Percentiles rank a stretch among this genome's conserved stretches.
phyloP scores from a whole-genome alignment of 768 basidiomycete species.

The Cystofilobasidium capitatum region DNA sequence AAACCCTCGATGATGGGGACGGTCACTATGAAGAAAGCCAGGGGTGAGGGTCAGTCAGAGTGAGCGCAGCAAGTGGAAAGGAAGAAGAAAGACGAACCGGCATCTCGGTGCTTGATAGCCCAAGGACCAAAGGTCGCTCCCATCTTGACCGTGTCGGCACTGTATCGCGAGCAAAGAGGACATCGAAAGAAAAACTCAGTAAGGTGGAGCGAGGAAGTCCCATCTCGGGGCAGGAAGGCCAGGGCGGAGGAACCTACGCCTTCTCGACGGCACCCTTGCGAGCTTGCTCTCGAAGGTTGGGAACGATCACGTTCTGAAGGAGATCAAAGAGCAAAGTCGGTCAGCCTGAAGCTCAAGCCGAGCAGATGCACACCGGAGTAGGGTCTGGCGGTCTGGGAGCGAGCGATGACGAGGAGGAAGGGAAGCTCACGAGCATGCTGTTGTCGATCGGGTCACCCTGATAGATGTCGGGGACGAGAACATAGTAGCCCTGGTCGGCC shows the following conservation, averaged over 20 bases:
- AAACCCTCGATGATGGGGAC: slow-evolving; percentile 38
- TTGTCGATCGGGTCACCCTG: slow-evolving; percentile 21
- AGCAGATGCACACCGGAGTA: background rate
- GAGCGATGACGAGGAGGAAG: background rate
- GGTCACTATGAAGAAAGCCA: slow-evolving; percentile 26
- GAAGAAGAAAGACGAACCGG: slow-evolving; percentile 28
- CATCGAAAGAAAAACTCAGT: background rate
- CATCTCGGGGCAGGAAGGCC: background rate
- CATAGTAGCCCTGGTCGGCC: slow-evolving; percentile 38
- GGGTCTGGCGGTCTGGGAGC: background rate
- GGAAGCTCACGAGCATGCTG: slow-evolving; percentile 12
- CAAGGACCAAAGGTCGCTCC: slow-evolving; percentile 39
- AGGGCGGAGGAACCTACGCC: background rate
- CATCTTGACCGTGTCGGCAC: slow-evolving; percentile 33
- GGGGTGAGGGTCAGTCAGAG: background rate
- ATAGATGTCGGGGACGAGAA: slow-evolving; percentile 38
- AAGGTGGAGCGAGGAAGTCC: background rate
- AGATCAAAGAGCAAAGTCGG: slow-evolving; percentile 31
- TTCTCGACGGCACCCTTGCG: slow-evolving; percentile 13
- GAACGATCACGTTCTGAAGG: slow-evolving; percentile 33
- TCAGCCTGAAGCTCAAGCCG: slow-evolving; percentile 30
- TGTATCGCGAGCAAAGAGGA: background rate
- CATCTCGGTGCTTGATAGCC: slow-evolving; percentile 37
- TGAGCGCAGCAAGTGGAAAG: background rate
- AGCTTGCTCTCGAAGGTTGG: slow-evolving; percentile 36